A percentile compares a stretch with the other conserved stretches of the same genome.
Evolutionary conservation across 371 early-diverging fungal genomes (phyloP).

Genomic region (Circinella umbellata): DNA sequence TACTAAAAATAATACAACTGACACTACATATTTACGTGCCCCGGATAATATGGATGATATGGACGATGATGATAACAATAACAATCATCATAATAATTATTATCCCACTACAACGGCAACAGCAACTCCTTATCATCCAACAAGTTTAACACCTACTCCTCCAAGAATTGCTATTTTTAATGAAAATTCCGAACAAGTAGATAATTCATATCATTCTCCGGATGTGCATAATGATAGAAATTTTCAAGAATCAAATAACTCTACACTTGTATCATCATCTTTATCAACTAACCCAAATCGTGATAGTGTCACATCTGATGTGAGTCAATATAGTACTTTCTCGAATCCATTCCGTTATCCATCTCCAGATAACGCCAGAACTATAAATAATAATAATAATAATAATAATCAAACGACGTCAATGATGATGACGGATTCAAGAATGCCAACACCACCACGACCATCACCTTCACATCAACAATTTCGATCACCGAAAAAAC

Average conservation of each 20-base stretch:
- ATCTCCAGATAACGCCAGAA: neutral
- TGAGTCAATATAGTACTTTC: conserved; percentile 21
- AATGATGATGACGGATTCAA: no score
- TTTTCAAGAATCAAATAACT: no score
- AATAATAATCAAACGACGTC: neutral
- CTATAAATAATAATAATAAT: neutral
- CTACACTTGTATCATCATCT: no score
- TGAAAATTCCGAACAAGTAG: conserved; percentile 2
- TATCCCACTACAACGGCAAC: no score
- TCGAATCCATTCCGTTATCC: conserved; percentile 14
- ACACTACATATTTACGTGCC: neutral
- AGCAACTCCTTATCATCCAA: neutral
- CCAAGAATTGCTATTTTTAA: neutral
- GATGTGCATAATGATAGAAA: no score
- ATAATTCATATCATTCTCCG: neutral
- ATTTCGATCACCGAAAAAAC: neutral
- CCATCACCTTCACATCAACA: neutral
- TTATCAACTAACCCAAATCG: neutral
- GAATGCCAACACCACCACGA: neutral
- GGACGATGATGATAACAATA: neutral
- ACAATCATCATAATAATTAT: neutral
- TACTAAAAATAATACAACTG: neutral
- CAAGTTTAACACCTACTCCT: neutral
- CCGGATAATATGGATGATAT: no score
- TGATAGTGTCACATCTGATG: conserved; percentile 15